Evolutionary conservation across 352 stramenopile species (phyloP).

Genomic region (Elongisporangium prolatum): DNA sequence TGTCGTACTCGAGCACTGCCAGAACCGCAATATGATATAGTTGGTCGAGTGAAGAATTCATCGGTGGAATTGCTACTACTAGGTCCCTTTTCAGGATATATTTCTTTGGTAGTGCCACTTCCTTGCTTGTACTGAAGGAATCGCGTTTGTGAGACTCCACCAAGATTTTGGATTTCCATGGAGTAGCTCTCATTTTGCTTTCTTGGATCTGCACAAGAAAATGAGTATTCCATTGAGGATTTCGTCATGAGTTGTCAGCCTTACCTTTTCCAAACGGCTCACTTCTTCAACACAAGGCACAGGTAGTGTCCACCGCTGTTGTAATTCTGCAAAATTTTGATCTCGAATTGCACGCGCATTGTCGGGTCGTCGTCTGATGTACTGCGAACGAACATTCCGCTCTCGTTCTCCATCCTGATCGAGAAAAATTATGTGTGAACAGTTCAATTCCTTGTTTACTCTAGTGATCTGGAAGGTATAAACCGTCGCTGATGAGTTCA

Average conservation of each 20-base stretch:
- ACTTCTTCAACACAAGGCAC: constrained; percentile 28
- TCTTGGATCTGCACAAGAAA: background rate
- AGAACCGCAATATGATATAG: constrained; percentile 28
- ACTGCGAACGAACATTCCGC: constrained; percentile 29
- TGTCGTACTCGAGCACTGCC: constrained; percentile 35
- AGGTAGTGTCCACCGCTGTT: constrained; percentile 26
- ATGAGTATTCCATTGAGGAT: background rate
- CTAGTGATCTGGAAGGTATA: constrained; percentile 10
- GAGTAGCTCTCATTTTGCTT: background rate
- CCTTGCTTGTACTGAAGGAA: background rate
- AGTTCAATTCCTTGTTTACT: constrained; percentile 16
- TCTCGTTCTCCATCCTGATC: constrained; percentile 44
- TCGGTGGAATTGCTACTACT: background rate
- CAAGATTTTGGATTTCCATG: background rate
- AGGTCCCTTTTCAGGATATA: background rate
- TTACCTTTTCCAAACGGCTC: constrained; percentile 32
- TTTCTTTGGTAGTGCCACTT: background rate
- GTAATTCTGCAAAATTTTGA: constrained; percentile 25
- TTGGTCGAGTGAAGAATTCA: constrained; percentile 11
- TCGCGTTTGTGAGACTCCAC: background rate
- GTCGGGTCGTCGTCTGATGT: constrained; percentile 24
- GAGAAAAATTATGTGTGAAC: constrained; percentile 37
- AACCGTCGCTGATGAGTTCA: background rate
- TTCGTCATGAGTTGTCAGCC: no score
- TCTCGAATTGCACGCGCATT: constrained; percentile 19